Conservation (phyloP, 2,329 filamentous ascomycete species). For the Fragosphaeria purpurea region DNA sequence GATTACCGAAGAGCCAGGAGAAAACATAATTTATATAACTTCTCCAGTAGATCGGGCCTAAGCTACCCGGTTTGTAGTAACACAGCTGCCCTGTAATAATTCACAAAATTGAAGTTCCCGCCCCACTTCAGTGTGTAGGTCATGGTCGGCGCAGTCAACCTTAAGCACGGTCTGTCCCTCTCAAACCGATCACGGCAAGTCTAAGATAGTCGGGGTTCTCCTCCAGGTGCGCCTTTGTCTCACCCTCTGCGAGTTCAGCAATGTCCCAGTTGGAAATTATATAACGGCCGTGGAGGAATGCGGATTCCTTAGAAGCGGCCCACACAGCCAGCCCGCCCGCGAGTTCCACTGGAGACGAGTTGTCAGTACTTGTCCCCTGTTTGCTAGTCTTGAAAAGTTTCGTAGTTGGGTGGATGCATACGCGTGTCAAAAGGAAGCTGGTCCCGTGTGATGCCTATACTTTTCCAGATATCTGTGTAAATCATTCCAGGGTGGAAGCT, state of each 20-base stretch:
- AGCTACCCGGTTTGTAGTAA: too few species aligned
- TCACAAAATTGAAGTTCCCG: too few species aligned
- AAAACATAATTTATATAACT: too few species aligned
- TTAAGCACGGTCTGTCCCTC: too few species aligned
- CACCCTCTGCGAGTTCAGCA: constrained; percentile 22
- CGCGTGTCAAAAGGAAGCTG: constrained; percentile 7
- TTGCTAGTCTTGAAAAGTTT: not conserved
- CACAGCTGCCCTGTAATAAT: too few species aligned
- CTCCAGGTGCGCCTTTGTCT: constrained; percentile 8
- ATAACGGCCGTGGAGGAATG: constrained; percentile 29
- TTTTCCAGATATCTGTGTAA: constrained; percentile 1
- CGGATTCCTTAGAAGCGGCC: constrained; percentile 27
- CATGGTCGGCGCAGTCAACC: too few species aligned
- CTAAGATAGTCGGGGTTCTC: constrained; percentile 13
- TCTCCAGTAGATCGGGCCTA: too few species aligned
- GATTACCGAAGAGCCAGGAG: too few species aligned
- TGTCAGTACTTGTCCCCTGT: not conserved
- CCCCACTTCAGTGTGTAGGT: too few species aligned
- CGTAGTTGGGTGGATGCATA: not conserved
- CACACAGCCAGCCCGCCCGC: constrained; percentile 27
- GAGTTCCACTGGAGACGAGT: constrained; percentile 1
- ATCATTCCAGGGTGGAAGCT: constrained; percentile 17
- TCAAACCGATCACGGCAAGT: constrained; percentile 6
- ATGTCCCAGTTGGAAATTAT: constrained; percentile 33
- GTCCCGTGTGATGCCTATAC: not conserved